These are phyloP conservation scores for Helminthosporium solani DNA, from an alignment of 2,329 filamentous ascomycete genomes.

Conservation along the genomic window DNA sequence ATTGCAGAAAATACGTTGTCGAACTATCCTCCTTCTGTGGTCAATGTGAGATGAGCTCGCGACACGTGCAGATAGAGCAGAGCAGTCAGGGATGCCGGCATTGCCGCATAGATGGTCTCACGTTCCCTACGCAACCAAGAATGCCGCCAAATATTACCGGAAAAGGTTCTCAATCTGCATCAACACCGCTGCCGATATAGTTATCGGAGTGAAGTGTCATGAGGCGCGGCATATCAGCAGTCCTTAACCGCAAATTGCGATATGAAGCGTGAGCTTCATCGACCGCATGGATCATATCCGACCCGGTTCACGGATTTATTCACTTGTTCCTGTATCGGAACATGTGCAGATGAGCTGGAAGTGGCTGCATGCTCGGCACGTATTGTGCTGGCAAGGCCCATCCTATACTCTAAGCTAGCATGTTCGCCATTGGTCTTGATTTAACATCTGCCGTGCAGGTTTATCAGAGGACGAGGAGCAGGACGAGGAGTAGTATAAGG, in stretches of 20 bases:
- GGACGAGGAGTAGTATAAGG: constrained; percentile 78
- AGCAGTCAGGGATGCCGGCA: constrained; percentile 18
- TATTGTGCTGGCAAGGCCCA: no score
- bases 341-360: no score
- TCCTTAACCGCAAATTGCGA: no score
- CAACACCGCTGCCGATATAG: constrained; percentile 1
- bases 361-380: no score
- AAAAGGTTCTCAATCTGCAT: constrained; percentile 11
- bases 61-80: constrained; percentile 18
- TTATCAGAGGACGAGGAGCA: constrained; percentile 70
- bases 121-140: constrained; percentile 18
- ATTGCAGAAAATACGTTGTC: constrained; percentile 8
- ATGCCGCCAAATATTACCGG: constrained; percentile 14
- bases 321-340: no score
- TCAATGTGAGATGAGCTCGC: constrained; percentile 9
- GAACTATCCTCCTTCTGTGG: constrained; percentile 7
- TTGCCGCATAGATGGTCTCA: constrained; percentile 21
- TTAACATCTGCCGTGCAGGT: no score
- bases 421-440: no score
- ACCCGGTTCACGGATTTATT: no score
- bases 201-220: constrained; percentile 4
- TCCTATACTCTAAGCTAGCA: no score
- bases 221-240: neutral
- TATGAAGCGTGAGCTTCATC: no score
- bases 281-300: no score